Conservation (phyloP, 202 grass and related monocot species). For the Carex arenaria region DNA sequence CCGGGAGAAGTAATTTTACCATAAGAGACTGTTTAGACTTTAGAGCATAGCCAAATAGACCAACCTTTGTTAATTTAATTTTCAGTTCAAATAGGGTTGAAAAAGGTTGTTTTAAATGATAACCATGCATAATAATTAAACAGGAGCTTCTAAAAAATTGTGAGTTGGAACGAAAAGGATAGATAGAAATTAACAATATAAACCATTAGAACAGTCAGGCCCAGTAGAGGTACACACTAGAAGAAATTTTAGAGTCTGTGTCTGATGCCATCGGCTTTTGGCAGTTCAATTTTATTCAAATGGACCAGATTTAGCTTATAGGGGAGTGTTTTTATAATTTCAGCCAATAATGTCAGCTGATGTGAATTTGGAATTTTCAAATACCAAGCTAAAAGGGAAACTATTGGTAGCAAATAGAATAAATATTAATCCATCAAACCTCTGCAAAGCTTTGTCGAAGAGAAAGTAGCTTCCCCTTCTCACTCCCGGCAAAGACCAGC, state of each 20-base stretch:
- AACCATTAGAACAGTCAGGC: not conserved
- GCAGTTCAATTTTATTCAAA: no score
- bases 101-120: not conserved
- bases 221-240: not conserved
- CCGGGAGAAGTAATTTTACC: not conserved
- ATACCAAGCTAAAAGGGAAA: not conserved
- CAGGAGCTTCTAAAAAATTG: not conserved
- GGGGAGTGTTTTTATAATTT: no score
- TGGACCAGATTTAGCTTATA: no score
- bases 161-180: not conserved
- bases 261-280: no score
- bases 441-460: slow-evolving; percentile 83
- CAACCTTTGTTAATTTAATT: not conserved
- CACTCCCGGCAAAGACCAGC: slow-evolving; percentile 82
- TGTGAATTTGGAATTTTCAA: not conserved
- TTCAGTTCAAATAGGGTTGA: not conserved
- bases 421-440: slow-evolving; percentile 34
- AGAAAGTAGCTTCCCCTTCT: slow-evolving; percentile 82
- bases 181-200: not conserved
- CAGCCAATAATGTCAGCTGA: no score
- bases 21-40: not conserved
- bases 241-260: not conserved
- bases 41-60: not conserved
- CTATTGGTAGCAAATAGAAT: not conserved
- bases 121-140: not conserved